A percentile compares a stretch with the other conserved stretches of the same genome.
These are phyloP conservation scores for Phytopythium cucurbitacearum DNA, from an alignment of 352 stramenopile species.

Conservation along the genomic window DNA sequence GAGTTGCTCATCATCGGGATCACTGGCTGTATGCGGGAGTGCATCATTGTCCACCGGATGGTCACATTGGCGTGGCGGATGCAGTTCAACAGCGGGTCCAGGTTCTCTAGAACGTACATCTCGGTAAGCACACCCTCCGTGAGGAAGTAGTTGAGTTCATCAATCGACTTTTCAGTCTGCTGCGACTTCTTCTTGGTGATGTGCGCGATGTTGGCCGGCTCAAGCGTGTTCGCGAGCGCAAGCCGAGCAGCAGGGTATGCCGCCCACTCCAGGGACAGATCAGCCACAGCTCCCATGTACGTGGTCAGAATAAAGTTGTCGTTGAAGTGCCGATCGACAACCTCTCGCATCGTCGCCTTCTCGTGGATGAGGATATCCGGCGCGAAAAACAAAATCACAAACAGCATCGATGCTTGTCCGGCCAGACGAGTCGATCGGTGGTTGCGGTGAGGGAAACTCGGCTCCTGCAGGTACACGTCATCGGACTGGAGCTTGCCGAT, in stretches of 20 bases:
- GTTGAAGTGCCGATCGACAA: slow-evolving; percentile 95
- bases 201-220: slow-evolving; percentile 82
- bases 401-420: slow-evolving; percentile 92
- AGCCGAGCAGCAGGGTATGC: slow-evolving; percentile 85
- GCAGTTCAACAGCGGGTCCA: slow-evolving; percentile 88
- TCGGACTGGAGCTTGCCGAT: slow-evolving; percentile 93
- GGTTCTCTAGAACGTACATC: slow-evolving; percentile 92
- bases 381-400: slow-evolving; percentile 94
- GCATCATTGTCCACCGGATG: slow-evolving; percentile 92
- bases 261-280: slow-evolving; percentile 92
- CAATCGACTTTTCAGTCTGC: slow-evolving; percentile 81
- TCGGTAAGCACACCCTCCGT: slow-evolving; percentile 91
- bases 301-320: slow-evolving; percentile 95
- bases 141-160: slow-evolving; percentile 89
- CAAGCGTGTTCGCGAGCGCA: slow-evolving; percentile 89
- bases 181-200: slow-evolving; percentile 88
- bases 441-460: slow-evolving; percentile 90
- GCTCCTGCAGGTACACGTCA: slow-evolving; percentile 92
- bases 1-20: slow-evolving; percentile 89
- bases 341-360: slow-evolving; percentile 90
- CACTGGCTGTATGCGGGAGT: slow-evolving; percentile 86
- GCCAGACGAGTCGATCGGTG: slow-evolving; percentile 90
- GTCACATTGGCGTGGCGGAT: slow-evolving; percentile 92
- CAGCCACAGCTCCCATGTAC: slow-evolving; percentile 93
- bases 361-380: slow-evolving; percentile 91